phyloP scores from a whole-genome alignment of 257 asterid species.

The Solanum microdontum region DNA sequence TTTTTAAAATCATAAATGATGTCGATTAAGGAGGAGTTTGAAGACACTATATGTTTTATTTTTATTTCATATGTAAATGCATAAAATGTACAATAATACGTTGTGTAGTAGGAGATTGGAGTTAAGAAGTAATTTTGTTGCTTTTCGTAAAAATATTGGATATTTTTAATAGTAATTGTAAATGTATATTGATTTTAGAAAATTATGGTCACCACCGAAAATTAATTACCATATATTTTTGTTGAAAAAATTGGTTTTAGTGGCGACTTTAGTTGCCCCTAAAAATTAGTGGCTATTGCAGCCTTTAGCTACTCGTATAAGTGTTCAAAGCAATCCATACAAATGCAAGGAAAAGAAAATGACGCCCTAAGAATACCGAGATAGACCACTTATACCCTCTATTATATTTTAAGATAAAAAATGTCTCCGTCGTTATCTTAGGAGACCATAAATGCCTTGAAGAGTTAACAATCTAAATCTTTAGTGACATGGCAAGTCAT shows the following conservation, averaged over 20 bases:
- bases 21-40: neutral
- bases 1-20: neutral
- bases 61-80: neutral
- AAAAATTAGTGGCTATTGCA: neutral
- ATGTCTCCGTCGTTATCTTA: accelerated
- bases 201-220: neutral
- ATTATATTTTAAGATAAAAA: too few relatives aligned
- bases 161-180: too few relatives aligned
- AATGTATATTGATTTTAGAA: too few relatives aligned
- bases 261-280: neutral
- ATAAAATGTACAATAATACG: too few relatives aligned
- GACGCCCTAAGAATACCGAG: neutral
- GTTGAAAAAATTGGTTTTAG: neutral
- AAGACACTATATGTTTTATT: neutral
- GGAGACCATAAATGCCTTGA: too few relatives aligned
- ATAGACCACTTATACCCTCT: too few relatives aligned
- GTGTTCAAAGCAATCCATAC: neutral
- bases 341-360: neutral
- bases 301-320: too few relatives aligned
- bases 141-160: too few relatives aligned
- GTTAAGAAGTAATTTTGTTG: neutral
- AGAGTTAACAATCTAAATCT: too few relatives aligned
- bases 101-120: neutral
- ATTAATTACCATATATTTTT: neutral
- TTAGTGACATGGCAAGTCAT: too few relatives aligned